Conservation (phyloP, 768 basidiomycete genomes). For the Suillus clintonianus region DNA sequence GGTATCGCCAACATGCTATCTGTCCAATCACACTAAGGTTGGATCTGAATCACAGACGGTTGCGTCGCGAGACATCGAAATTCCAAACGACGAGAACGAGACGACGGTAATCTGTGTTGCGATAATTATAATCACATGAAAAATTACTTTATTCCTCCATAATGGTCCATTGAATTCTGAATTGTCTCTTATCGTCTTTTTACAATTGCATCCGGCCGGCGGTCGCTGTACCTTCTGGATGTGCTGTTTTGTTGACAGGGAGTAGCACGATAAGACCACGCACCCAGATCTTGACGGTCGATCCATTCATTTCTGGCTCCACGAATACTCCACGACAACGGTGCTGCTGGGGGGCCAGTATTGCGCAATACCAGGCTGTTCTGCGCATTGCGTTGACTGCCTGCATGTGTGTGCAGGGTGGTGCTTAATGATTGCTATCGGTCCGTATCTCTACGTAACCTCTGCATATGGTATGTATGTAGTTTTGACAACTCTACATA, state of each 20-base stretch:
- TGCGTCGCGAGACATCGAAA: constrained; percentile 67
- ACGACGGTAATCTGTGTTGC: constrained; percentile 31
- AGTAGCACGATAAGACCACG: background rate
- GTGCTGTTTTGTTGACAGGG: background rate
- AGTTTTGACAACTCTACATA: too few species aligned
- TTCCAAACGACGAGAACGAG: constrained; percentile 53
- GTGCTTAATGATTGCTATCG: too few species aligned
- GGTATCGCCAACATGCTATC: background rate
- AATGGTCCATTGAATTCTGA: too few species aligned
- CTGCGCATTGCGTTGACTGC: background rate
- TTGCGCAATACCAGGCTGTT: background rate
- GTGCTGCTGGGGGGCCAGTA: background rate
- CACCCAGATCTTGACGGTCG: background rate
- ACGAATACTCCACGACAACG: background rate
- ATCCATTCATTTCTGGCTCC: background rate
- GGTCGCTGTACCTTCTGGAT: background rate
- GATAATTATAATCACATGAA: too few species aligned
- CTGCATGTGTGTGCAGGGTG: too few species aligned
- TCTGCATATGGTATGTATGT: too few species aligned
- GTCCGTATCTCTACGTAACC: background rate
- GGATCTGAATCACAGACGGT: constrained; percentile 40
- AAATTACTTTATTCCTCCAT: too few species aligned
- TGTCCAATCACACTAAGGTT: constrained; percentile 3
- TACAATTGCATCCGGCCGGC: background rate
- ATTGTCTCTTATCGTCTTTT: constrained; percentile 8